Base-by-base conservation (phyloP, 768 basidiomycete genomes). In the Erythrobasidium yunnanense region DNA sequence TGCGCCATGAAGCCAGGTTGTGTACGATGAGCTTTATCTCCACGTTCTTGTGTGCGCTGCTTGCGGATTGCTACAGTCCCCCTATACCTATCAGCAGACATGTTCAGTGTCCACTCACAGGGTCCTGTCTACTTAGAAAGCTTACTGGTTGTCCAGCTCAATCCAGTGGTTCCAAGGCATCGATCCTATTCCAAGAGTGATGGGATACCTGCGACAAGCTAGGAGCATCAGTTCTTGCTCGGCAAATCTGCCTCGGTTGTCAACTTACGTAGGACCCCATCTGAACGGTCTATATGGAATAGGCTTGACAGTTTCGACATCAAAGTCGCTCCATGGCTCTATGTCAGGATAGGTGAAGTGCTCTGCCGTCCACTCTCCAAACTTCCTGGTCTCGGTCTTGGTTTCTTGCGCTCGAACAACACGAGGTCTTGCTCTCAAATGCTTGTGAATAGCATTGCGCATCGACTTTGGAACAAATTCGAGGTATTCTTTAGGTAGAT, bases 101-200 rank as follows among this genome's bases (percentile, higher is more conserved):
- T 30, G 13, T 20, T 52, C 50, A 8, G 50, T 20, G 11, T 23
- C 8, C 11, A 8, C 22, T 8, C 20, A 23, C 11, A 11, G 50
- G 20, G 50, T 52, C 50, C 42, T 45, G 15, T 45, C 42, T 15
- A 45, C 15, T 45, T 45, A 45, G 42, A 45, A 11, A 22, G 29
- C 50, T 20, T 52, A 52, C 50, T 52, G 50, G 22, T 52, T 52
- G 50, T 52, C 50, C 29, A 52, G 50, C 50, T 52, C 11, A 22
- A 52, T 52, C 50, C 50, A 52, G 29, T 8, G 11, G 27, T 30
- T 52, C 50, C 50, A 52, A 11, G 50, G 50, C 50, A 52, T 52
- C 25, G 50, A 25, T 23, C 11, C 7, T 11, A 52, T 52, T 13
- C 50, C 50, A 11, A 52, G 29, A 8, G 18, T 52, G 50, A 52